Evolutionary conservation across 2,329 filamentous ascomycete genomes (phyloP).

Genomic region (Xylaria sp.): DNA sequence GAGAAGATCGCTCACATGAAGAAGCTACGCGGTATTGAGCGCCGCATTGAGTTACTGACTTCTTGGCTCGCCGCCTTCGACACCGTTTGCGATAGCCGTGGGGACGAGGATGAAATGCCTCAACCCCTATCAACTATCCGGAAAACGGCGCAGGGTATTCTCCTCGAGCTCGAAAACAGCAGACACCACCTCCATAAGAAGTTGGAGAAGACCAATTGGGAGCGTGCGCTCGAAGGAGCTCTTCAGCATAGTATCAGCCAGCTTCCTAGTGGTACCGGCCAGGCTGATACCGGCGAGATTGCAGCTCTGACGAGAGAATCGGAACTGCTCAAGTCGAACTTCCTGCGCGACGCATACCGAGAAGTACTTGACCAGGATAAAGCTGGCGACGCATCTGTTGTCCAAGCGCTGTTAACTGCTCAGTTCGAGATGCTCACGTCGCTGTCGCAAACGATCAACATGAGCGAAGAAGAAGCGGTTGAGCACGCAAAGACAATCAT

Average conservation of each 20-base stretch:
- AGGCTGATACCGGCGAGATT: conserved; percentile 60
- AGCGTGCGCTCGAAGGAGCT: conserved; percentile 79
- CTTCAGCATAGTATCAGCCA: conserved; percentile 79
- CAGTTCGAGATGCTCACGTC: conserved; percentile 89
- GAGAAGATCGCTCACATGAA: conserved; percentile 77
- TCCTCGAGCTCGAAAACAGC: conserved; percentile 83
- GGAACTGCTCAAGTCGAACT: conserved; percentile 77
- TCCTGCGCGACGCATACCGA: conserved; percentile 70
- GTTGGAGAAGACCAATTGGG: conserved; percentile 77
- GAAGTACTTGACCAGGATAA: conserved; percentile 82
- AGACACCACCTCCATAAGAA: conserved; percentile 86
- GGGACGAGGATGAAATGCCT: conserved; percentile 63
- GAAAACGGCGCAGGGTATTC: conserved; percentile 81
- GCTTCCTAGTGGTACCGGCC: conserved; percentile 63
- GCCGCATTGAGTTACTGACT: conserved; percentile 78
- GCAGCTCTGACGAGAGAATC: conserved; percentile 73
- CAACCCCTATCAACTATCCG: conserved; percentile 68
- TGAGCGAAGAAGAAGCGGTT: conserved; percentile 80
- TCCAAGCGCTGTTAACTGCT: conserved; percentile 79
- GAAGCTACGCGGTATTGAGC: conserved; percentile 74
- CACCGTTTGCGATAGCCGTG: conserved; percentile 65
- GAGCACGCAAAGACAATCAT: conserved; percentile 73
- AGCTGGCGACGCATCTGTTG: conserved; percentile 66
- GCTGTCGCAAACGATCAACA: conserved; percentile 71
- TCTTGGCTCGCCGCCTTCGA: conserved; percentile 94